These are phyloP conservation scores for Pythium pyrilobum DNA, from an alignment of 352 stramenopile species.

Conservation along the genomic window DNA sequence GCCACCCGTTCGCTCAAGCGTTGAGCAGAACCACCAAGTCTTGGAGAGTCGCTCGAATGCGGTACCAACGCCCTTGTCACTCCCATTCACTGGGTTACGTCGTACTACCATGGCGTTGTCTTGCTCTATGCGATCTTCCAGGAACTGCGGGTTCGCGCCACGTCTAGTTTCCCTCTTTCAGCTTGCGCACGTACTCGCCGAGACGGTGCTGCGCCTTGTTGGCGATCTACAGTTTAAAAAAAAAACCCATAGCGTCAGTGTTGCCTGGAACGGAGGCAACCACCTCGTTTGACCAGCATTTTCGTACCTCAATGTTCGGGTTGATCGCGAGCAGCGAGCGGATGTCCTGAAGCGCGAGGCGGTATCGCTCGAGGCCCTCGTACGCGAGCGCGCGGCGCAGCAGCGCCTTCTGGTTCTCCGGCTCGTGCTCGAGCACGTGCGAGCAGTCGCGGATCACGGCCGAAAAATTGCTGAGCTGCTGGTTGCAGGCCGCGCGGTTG, in stretches of 20 bases:
- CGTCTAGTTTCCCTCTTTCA: constrained; percentile 73
- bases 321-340: constrained; percentile 81
- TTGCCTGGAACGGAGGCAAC: neutral
- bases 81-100: no score
- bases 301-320: constrained; percentile 80
- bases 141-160: no score
- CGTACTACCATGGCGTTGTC: no score
- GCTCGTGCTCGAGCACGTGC: constrained; percentile 91
- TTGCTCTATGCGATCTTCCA: no score
- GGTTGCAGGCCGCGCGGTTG: constrained; percentile 95
- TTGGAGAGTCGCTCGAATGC: no score
- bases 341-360: constrained; percentile 84
- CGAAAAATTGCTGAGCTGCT: constrained; percentile 97
- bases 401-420: constrained; percentile 94
- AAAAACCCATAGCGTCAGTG: neutral
- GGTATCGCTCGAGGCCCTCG: constrained; percentile 94
- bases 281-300: neutral
- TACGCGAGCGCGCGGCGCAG: constrained; percentile 93
- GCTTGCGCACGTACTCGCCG: constrained; percentile 79
- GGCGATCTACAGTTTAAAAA: constrained; percentile 41
- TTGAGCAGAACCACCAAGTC: no score
- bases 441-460: constrained; percentile 93
- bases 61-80: no score
- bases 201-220: constrained; percentile 89
- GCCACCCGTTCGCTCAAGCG: no score